Conservation (phyloP, 169 alveolate genomes). For the Plasmodium billcollinsi region DNA sequence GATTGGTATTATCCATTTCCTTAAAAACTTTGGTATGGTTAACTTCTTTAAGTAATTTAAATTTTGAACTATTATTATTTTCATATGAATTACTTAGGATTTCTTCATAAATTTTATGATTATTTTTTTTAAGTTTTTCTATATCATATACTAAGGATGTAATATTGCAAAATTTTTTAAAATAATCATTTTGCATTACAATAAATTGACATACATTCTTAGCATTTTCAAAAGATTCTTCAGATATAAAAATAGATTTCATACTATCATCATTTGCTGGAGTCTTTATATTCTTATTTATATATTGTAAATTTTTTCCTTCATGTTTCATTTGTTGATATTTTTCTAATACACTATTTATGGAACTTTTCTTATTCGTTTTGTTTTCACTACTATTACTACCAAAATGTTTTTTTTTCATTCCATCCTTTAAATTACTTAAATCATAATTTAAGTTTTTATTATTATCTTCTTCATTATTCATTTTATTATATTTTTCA, state of each 20-base stretch:
- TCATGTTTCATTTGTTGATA: neutral
- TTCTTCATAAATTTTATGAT: slow-evolving; percentile 21
- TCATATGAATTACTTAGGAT: slow-evolving; percentile 40
- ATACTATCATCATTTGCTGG: neutral
- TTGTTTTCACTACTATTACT: neutral
- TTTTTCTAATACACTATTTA: too few species aligned
- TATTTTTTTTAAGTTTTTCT: slow-evolving; percentile 29
- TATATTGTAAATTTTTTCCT: neutral
- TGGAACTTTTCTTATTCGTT: neutral
- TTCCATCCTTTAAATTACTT: too few species aligned
- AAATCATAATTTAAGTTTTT: neutral
- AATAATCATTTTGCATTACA: slow-evolving; percentile 18
- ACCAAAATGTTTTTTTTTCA: too few species aligned
- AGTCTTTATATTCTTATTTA: neutral
- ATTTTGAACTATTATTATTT: slow-evolving; percentile 22
- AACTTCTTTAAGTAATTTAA: slow-evolving; percentile 27
- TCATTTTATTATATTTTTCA: neutral
- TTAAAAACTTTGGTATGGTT: slow-evolving; percentile 35
- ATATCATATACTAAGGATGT: slow-evolving; percentile 21
- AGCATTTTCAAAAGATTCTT: slow-evolving; percentile 39
- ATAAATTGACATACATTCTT: slow-evolving; percentile 42
- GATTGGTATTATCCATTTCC: slow-evolving; percentile 42
- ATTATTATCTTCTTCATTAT: neutral
- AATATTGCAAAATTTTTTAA: slow-evolving; percentile 24
- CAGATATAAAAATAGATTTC: slow-evolving; percentile 12